Conservation (phyloP, 441 rosid genomes). For the Kokia cookei region DNA sequence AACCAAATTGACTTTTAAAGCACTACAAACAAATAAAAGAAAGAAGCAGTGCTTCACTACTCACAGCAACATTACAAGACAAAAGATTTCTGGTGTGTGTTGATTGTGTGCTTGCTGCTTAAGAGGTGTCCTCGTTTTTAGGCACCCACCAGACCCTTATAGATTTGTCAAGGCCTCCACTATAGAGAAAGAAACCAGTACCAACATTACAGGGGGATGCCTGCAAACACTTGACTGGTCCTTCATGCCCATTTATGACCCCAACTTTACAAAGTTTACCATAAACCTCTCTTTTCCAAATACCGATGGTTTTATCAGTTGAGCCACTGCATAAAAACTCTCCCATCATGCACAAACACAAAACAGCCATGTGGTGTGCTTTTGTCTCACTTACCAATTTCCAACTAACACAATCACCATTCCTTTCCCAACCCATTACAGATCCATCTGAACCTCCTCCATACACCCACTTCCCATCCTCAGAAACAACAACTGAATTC, state of each 20-base stretch:
- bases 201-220: slow-evolving; percentile 61
- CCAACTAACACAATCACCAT: slow-evolving; percentile 45
- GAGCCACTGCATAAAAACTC: slow-evolving; percentile 75
- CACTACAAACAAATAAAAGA: slow-evolving; percentile 28
- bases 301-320: slow-evolving; percentile 73
- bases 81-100: slow-evolving; percentile 7
- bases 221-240: slow-evolving; percentile 87
- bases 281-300: slow-evolving; percentile 64
- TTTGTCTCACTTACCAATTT: slow-evolving; percentile 52
- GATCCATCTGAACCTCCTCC: slow-evolving; percentile 90
- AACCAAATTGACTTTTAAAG: slow-evolving; percentile 13
- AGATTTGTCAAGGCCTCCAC: slow-evolving; percentile 83
- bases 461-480: slow-evolving; percentile 77
- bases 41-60: slow-evolving; percentile 19
- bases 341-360: slow-evolving; percentile 65
- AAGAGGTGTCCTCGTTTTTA: slow-evolving; percentile 18
- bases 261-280: slow-evolving; percentile 54
- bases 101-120: background rate
- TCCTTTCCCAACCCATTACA: slow-evolving; percentile 81
- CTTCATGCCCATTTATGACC: slow-evolving; percentile 68
- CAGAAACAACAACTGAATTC: slow-evolving; percentile 69
- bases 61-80: background rate
- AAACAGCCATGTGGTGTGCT: slow-evolving; percentile 71
- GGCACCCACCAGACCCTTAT: slow-evolving; percentile 97
- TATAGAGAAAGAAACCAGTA: slow-evolving; percentile 79